Base-by-base conservation (phyloP, 1,284 basidiomycete species). In the Ceratobasidium sp. region DNA sequence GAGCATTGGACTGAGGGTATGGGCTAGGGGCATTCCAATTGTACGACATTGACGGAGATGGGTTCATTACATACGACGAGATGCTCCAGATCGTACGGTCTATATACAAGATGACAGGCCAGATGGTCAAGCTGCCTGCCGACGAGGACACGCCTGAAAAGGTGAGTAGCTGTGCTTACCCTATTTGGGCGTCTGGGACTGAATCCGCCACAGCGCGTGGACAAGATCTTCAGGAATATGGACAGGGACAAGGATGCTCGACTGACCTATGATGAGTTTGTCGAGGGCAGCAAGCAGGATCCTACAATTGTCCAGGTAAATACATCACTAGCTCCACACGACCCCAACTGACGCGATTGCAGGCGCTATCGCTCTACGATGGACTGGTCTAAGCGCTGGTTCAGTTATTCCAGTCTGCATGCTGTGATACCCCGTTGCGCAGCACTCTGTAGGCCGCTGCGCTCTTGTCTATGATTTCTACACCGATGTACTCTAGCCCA, bases 101-200 rank as follows among this genome's bases (percentile, higher is more conserved):
- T 64, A 98, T 98, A 82, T 98, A 98, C 85, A 96, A 96, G 86
- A 97, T 97, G 95, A 96, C 95, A 3, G 96, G 97, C 13, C 92
- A 97, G 79, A 98, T 99, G 96, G 96, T 99, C 75, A 96, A 96
- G 78, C 86, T 99, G 29, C 96, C 97, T 17, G 85, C 90, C 56
- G 97, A 99, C 78, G 97, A 99, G 80, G 95, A 99, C 81, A 99
- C 97, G 20, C 97, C 97, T 1, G 95, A 98, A 80, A 99, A 99
- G 91, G 95, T 90, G 73, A 32, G 45, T 50, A 62, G n/a, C 43
- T 38, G 20, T 22, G 27, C n/a, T 17, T n/a, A 17, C 42, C n/a
- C 45, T 31, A n/a, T 31, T 35, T 34, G 29, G 27, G 25, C 10
- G 10, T 71, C 69, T 56, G 31, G 17, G 2, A 1, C 47, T 38